Evolutionary conservation across 2,329 filamentous ascomycete genomes (phyloP), one percentile per base, ranked within the genome.

Genomic region (Alternaria rosae): DNA sequence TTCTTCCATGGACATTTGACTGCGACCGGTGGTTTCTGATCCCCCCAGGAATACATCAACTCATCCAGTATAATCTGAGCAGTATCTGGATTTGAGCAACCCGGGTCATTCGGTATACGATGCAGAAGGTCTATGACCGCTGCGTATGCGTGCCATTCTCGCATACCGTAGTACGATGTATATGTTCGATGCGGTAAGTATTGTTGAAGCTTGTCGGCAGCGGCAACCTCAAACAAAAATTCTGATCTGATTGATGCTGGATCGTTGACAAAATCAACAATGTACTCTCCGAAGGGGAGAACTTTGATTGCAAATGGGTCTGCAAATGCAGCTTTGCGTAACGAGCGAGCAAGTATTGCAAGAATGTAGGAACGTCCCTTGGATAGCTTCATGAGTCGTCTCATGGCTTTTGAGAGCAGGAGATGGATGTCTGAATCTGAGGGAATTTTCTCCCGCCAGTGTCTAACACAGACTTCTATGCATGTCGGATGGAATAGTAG

Each of bases 1-100:
- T 79, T 77, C 65, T 85, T 85, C 82, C 82, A 85, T 48, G 80
- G 79, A 61, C 76, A 81, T 41, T 84, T 80, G 35, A 81, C 79
- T 5, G 80, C 80, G 10, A 81, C 71, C 4, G 82, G 80, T 11
- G 73, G 65, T 62, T 79, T 81, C 61, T 85, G 83, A 12, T 69
- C 67, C 20, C 70, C 68, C 82, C 83, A 85, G 10, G 78, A 81
- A 26, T 81, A 65, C 5, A 83, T 57, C 1, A 84, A 59, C 6
- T 65, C 64, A n/a, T 73, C 55, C 9, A 83, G 65, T 1, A 83
- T 68, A 3, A 65, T 54, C 54, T 65, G 69, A 11, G 71, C 70
- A 21, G 76, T 55, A 4, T 50, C 38, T 2, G 64, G 9, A 17
- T 1, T 10, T 38, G 35, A 17, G 35, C 10, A 1, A 38, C 17